These are phyloP conservation scores for Aspergillus carlsbadensis DNA, from an alignment of 495 filamentous ascomycete species.

Conservation along the genomic window DNA sequence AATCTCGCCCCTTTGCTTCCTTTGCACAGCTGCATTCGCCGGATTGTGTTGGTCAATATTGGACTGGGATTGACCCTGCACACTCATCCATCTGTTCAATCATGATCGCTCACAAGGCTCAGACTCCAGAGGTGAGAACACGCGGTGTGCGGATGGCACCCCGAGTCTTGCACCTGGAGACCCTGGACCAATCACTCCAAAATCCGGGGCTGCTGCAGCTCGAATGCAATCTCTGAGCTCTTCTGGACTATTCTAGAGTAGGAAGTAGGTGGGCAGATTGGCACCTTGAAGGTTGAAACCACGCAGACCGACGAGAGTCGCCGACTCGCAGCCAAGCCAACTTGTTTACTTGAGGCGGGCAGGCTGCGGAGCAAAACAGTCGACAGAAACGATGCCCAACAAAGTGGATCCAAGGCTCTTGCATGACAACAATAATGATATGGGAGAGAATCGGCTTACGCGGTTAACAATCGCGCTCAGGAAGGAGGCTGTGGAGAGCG, in stretches of 20 bases:
- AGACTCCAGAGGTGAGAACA: neutral
- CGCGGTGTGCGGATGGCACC: conserved; percentile 1
- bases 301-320: conserved; percentile 11
- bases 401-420: conserved; percentile 12
- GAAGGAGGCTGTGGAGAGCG: neutral
- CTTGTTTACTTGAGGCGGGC: neutral
- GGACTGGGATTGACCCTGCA: conserved; percentile 1
- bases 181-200: neutral
- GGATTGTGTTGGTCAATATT: neutral
- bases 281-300: too few relatives aligned
- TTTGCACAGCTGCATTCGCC: neutral
- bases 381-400: conserved; percentile 21
- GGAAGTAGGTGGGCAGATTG: neutral
- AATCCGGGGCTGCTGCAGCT: conserved; percentile 3
- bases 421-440: neutral
- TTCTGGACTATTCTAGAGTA: neutral
- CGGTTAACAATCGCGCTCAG: neutral
- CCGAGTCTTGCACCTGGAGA: neutral
- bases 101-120: neutral
- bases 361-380: conserved; percentile 18
- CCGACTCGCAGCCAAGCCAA: conserved; percentile 22
- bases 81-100: neutral
- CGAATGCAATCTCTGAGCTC: neutral
- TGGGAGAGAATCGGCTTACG: conserved; percentile 5
- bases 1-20: neutral